Evolutionary conservation across 805 yeast genomes (phyloP).

Genomic region (Suhomyces kilbournensis): DNA sequence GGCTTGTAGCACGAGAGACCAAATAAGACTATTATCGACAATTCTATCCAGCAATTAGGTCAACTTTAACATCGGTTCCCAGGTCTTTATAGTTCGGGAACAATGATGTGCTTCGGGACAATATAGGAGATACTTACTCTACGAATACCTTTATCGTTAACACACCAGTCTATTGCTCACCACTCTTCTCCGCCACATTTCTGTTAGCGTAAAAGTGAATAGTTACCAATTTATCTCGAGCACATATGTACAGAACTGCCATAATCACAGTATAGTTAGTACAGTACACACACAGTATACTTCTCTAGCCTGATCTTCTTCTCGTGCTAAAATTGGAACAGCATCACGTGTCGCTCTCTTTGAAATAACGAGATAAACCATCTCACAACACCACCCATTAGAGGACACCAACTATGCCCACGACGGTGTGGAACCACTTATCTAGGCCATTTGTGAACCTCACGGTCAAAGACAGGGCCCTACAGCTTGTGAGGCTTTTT

Average conservation of each 20-base stretch:
- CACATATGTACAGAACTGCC: not conserved
- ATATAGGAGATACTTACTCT: too few species aligned
- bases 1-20: not conserved
- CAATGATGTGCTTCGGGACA: too few species aligned
- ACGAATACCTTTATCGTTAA: too few species aligned
- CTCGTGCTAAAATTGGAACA: not conserved
- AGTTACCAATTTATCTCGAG: not conserved
- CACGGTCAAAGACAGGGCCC: slow-evolving; percentile 20
- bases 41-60: too few species aligned
- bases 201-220: too few species aligned
- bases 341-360: not conserved
- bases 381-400: not conserved
- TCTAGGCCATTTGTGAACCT: slow-evolving; percentile 22
- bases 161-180: too few species aligned
- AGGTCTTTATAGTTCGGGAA: too few species aligned
- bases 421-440: slow-evolving; percentile 1
- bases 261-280: too few species aligned
- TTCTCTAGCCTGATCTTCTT: not conserved
- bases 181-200: too few species aligned
- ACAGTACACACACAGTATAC: too few species aligned
- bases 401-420: not conserved
- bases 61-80: too few species aligned
- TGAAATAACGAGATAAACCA: not conserved
- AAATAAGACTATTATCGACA: too few species aligned
- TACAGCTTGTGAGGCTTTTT: slow-evolving; percentile 25